Evolutionary conservation across 2,329 filamentous ascomycete genomes (phyloP).

Genomic region (Stagonosporopsis vannaccii): DNA sequence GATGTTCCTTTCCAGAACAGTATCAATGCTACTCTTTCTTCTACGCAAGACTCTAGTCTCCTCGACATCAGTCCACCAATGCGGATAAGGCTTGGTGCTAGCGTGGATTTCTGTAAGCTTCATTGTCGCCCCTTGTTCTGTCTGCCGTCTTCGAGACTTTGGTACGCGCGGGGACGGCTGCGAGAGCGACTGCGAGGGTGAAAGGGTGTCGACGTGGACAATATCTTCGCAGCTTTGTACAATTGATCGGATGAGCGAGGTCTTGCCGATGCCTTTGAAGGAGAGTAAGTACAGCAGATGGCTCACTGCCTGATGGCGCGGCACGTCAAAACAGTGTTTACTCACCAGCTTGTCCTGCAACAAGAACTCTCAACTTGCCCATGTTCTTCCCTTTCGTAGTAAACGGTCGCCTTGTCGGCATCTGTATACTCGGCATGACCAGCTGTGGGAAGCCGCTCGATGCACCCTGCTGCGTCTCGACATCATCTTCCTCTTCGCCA

Average conservation of each 20-base stretch:
- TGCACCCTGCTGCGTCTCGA: conserved; percentile 43
- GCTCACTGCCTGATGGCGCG: background rate
- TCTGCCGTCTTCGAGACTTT: conserved; percentile 37
- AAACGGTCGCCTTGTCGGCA: conserved; percentile 88
- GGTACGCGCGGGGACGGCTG: conserved; percentile 32
- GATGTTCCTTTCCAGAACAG: conserved; percentile 86
- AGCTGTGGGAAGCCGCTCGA: conserved; percentile 70
- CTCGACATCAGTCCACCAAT: conserved; percentile 87
- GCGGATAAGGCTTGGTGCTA: conserved; percentile 71
- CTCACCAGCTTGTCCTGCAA: conserved; percentile 79
- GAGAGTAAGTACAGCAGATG: conserved; percentile 21
- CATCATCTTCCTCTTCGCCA: conserved; percentile 61
- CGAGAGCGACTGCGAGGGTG: conserved; percentile 36
- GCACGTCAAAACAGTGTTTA: background rate
- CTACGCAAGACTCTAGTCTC: conserved; percentile 66
- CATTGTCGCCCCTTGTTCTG: conserved; percentile 29
- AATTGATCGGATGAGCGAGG: conserved; percentile 86
- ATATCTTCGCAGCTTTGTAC: conserved; percentile 89
- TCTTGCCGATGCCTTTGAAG: conserved; percentile 78
- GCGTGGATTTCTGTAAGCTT: conserved; percentile 53
- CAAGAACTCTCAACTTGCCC: conserved; percentile 86
- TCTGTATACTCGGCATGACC: conserved; percentile 96
- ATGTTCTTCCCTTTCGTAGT: conserved; percentile 84
- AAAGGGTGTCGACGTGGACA: conserved; percentile 82
- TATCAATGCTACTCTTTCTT: conserved; percentile 73